Evolutionary conservation across 208 protist species (phyloP).

Genomic region (Entamoeba dispar): DNA sequence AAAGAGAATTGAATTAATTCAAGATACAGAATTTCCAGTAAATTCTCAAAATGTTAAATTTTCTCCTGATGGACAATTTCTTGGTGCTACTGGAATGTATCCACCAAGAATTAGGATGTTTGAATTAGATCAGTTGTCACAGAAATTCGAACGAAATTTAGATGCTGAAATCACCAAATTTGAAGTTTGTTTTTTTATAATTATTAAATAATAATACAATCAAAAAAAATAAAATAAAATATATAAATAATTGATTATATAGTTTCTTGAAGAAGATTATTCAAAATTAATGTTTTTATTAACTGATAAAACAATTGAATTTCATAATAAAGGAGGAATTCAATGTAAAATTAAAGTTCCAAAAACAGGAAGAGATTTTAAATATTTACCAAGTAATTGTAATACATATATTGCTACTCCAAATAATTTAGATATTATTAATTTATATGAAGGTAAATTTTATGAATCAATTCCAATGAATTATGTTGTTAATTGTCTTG

Average conservation of each 20-base stretch:
- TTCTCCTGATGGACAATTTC: neutral
- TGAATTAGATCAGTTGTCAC: conserved; percentile 29
- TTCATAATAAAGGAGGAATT: conserved; percentile 29
- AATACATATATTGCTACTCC: conserved; percentile 23
- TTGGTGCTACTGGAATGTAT: conserved; percentile 28
- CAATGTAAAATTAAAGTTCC: conserved; percentile 39
- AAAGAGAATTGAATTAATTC: conserved; percentile 30
- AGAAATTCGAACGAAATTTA: conserved; percentile 33
- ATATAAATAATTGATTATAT: neutral
- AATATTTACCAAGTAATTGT: conserved; percentile 30
- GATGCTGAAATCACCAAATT: conserved; percentile 21
- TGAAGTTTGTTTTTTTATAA: neutral
- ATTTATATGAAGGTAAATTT: conserved; percentile 45
- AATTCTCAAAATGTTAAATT: neutral
- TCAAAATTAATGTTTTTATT: conserved; percentile 35
- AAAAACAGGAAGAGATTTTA: conserved; percentile 33
- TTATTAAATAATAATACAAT: too few species aligned
- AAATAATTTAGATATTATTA: conserved; percentile 38
- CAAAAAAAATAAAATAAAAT: too few species aligned
- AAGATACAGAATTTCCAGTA: conserved; percentile 38
- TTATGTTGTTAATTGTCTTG: conserved; percentile 20
- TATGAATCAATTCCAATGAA: conserved; percentile 24
- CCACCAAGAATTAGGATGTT: conserved; percentile 34
- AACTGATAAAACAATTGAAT: conserved; percentile 36
- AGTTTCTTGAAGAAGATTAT: conserved; percentile 35